Percentiles rank a stretch among this genome's conserved stretches.
Evolutionary conservation across 2,329 filamentous ascomycete species (phyloP).

Genomic region (Aspergillus ustus): DNA sequence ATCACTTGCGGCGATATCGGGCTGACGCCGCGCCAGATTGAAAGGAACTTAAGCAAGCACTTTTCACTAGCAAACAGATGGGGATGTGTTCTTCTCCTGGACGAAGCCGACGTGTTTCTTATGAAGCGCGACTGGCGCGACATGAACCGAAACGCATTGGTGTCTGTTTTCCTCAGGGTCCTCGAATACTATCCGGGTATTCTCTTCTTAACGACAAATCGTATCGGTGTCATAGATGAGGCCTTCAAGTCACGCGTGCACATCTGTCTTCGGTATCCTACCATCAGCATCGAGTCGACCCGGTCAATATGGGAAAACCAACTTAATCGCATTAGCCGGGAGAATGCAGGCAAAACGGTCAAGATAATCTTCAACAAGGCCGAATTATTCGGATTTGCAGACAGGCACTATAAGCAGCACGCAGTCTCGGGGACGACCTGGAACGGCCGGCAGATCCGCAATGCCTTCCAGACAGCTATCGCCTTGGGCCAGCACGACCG

Average conservation of each 20-base stretch:
- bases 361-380: not conserved
- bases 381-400: not conserved
- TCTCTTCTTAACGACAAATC: conserved; percentile 53
- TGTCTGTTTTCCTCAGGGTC: conserved; percentile 42
- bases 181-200: conserved; percentile 31
- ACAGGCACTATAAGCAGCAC: not conserved
- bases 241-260: conserved; percentile 55
- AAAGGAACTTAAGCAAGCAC: conserved; percentile 51
- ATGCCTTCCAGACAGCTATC: not conserved
- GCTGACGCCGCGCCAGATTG: conserved; percentile 47
- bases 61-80: conserved; percentile 55
- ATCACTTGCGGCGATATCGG: conserved; percentile 57
- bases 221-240: conserved; percentile 48
- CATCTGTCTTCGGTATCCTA: conserved; percentile 43
- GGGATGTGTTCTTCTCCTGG: conserved; percentile 58
- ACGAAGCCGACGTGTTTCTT: conserved; percentile 49
- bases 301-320: conserved; percentile 44
- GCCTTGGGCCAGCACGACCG: not conserved
- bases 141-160: conserved; percentile 52
- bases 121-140: conserved; percentile 45
- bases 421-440: not conserved
- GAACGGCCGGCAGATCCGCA: not conserved
- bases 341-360: not conserved
- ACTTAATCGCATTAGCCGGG: not conserved
- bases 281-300: conserved; percentile 42